Conservation (phyloP, 768 basidiomycete species). For the Punctularia strigosozonata region DNA sequence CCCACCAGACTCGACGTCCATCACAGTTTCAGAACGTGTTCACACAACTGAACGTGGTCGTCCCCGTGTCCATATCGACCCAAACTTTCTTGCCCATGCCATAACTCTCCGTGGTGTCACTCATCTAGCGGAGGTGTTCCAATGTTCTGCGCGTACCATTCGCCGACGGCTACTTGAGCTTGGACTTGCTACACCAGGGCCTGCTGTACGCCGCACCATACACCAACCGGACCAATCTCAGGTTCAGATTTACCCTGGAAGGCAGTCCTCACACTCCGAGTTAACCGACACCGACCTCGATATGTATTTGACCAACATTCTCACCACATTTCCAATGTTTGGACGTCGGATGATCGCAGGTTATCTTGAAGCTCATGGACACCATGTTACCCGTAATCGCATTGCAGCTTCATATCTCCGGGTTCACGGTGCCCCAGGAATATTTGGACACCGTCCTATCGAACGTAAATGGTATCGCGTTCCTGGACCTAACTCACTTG, state of each 20-base stretch:
- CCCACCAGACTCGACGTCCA: too few species aligned
- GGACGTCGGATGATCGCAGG: slow-evolving; percentile 12
- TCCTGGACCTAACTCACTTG: slow-evolving; percentile 11
- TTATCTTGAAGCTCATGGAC: slow-evolving; percentile 6
- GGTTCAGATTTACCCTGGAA: not conserved
- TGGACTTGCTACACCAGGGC: slow-evolving; percentile 9
- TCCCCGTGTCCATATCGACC: slow-evolving; percentile 17
- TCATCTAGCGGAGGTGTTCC: slow-evolving; percentile 1
- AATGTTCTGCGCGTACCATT: slow-evolving; percentile 8
- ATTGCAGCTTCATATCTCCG: slow-evolving; percentile 8
- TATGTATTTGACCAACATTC: slow-evolving; percentile 2
- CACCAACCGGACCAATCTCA: slow-evolving; percentile 1
- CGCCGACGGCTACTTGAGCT: slow-evolving; percentile 9
- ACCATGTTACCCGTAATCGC: slow-evolving; percentile 6
- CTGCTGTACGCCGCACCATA: slow-evolving; percentile 6
- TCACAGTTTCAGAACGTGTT: too few species aligned
- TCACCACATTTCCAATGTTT: slow-evolving; percentile 9
- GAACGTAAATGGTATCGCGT: slow-evolving; percentile 9
- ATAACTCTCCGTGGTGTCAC: slow-evolving; percentile 13
- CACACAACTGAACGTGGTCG: slow-evolving; percentile 12
- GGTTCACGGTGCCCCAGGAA: slow-evolving; percentile 10
- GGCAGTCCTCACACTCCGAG: slow-evolving; percentile 2
- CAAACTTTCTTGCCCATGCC: slow-evolving; percentile 12
- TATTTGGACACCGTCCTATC: slow-evolving; percentile 10
- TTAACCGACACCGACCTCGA: slow-evolving; percentile 7